phyloP scores from a whole-genome alignment of 108 stramenopile genomes.

The Skeletonema marinoi region DNA sequence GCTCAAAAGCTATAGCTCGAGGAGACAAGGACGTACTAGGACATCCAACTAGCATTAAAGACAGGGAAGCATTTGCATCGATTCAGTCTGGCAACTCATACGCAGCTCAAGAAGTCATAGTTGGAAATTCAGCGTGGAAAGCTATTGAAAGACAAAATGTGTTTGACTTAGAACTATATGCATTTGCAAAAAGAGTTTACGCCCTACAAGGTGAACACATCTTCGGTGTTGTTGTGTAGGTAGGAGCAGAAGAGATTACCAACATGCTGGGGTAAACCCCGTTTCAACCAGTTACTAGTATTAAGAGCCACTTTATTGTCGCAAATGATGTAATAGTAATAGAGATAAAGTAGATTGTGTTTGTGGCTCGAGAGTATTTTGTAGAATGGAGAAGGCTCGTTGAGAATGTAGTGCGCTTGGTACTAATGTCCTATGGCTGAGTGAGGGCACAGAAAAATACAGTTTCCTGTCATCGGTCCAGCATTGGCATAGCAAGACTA shows the following conservation, averaged over 20 bases:
- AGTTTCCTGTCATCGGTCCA: no score
- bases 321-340: no score
- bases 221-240: constrained; percentile 2
- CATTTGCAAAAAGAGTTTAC: constrained; percentile 45
- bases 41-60: constrained; percentile 15
- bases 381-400: no score
- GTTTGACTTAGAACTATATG: constrained; percentile 52
- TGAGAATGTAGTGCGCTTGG: no score
- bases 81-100: constrained; percentile 11
- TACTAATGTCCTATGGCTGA: no score
- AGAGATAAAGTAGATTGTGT: no score
- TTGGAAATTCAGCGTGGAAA: constrained; percentile 45
- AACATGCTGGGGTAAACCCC: no score
- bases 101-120: constrained; percentile 11
- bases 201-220: constrained; percentile 33
- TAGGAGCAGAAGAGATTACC: not conserved
- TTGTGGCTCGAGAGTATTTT: no score
- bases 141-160: constrained; percentile 30
- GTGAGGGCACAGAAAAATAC: no score
- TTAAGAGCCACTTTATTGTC: no score
- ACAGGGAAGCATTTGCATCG: constrained; percentile 3
- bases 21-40: constrained; percentile 28
- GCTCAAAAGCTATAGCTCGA: not conserved
- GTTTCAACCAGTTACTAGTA: no score
- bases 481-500: no score